Percentiles rank a stretch among this genome's conserved stretches.
phyloP scores from a whole-genome alignment of 163 green algal species.

The Scenedesmus sp. region DNA sequence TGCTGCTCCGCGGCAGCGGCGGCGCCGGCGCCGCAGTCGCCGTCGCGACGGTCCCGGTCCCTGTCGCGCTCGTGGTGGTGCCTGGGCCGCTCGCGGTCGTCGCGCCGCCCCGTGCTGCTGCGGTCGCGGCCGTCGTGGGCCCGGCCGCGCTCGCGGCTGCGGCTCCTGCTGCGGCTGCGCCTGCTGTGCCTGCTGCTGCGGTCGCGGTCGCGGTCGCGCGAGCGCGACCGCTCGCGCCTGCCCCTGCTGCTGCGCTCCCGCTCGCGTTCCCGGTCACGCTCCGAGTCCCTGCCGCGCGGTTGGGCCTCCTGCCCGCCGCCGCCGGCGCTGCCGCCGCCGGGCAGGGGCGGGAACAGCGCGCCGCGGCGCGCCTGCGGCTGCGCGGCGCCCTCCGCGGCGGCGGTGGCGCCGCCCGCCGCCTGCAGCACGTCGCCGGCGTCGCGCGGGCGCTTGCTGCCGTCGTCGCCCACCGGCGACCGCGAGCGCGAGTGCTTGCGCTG shows the following conservation, averaged over 20 bases:
- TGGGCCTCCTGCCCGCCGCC: not conserved
- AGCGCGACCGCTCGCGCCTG: not conserved
- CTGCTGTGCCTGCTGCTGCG: slow-evolving; percentile 5
- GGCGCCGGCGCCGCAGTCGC: slow-evolving; percentile 1
- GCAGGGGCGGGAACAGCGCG: not conserved
- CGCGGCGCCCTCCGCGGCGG: not conserved
- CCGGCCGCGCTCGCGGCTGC: slow-evolving; percentile 15
- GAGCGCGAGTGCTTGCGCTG: not conserved
- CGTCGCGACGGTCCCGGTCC: slow-evolving; percentile 5
- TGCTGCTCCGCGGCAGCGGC: no score
- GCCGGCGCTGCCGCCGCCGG: slow-evolving; percentile 1
- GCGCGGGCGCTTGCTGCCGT: not conserved
- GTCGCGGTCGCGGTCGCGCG: not conserved
- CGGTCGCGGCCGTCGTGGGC: not conserved
- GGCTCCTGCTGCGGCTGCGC: slow-evolving; percentile 25
- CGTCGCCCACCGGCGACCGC: not conserved
- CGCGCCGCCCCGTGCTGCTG: not conserved
- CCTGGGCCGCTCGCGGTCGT: not conserved
- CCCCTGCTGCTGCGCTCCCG: slow-evolving; percentile 12
- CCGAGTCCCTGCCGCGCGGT: slow-evolving; percentile 5
- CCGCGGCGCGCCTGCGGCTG: slow-evolving; percentile 1
- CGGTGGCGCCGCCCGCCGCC: not conserved
- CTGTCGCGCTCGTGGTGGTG: not conserved
- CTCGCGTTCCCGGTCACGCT: slow-evolving; percentile 1
- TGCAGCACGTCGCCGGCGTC: not conserved